phyloP scores from a whole-genome alignment of 331 rosid species.

The Dryas integrifolia region DNA sequence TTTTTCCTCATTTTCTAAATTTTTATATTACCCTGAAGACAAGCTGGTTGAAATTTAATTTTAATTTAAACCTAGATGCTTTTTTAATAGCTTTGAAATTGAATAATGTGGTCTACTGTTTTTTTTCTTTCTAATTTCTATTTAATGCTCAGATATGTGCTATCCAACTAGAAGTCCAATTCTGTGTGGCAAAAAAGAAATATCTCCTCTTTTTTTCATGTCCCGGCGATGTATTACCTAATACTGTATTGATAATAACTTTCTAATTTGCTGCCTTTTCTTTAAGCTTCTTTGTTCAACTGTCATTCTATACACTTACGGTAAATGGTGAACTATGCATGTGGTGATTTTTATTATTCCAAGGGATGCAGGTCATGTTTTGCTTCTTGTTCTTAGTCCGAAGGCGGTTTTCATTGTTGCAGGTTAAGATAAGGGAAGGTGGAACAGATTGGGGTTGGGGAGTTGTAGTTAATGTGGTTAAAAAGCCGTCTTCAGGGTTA shows the following conservation, averaged over 20 bases:
- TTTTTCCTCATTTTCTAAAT: background rate
- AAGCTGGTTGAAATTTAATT: background rate
- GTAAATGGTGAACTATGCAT: background rate
- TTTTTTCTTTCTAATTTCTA: slow-evolving; percentile 3
- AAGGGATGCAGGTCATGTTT: background rate
- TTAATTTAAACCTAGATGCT: background rate
- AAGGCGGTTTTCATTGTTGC: slow-evolving; percentile 23
- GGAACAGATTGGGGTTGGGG: slow-evolving; percentile 99
- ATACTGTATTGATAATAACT: background rate
- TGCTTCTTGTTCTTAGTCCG: slow-evolving; percentile 22
- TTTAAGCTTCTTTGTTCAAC: background rate
- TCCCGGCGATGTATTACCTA: background rate
- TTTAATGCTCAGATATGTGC: background rate
- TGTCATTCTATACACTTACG: background rate
- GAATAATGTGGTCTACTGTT: background rate
- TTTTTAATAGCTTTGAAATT: background rate
- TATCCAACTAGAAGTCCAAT: background rate
- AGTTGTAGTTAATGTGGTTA: slow-evolving; percentile 89
- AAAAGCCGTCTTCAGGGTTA: slow-evolving; percentile 57
- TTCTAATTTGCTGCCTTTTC: background rate
- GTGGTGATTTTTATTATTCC: background rate
- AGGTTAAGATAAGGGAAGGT: slow-evolving; percentile 94
- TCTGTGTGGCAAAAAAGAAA: background rate
- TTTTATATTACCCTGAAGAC: background rate
- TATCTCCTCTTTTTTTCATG: background rate